Conservation (phyloP, 352 stramenopile species). For the Phytopythium sindhum region DNA sequence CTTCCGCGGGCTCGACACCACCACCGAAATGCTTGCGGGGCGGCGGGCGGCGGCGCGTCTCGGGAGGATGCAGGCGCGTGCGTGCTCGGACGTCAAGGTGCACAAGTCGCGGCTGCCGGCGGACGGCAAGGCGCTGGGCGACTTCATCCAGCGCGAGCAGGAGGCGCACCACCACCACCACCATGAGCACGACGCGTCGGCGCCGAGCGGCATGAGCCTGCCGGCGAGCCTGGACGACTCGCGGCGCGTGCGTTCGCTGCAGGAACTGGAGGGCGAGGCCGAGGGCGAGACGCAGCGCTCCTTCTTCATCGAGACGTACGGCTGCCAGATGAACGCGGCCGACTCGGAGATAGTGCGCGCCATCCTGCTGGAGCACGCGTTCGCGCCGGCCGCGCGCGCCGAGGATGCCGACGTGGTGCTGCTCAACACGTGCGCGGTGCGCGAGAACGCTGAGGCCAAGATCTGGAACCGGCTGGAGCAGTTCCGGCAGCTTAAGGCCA, state of each 20-base stretch:
- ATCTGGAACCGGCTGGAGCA: constrained; percentile 85
- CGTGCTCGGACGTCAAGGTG: constrained; percentile 32
- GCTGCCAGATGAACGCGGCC: constrained; percentile 99
- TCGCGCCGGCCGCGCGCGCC: constrained; percentile 51
- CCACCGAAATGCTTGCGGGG: constrained; percentile 4
- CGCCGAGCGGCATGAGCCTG: constrained; percentile 79
- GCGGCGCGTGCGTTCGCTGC: constrained; percentile 38
- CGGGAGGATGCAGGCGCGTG: constrained; percentile 27
- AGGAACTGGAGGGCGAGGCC: constrained; percentile 43
- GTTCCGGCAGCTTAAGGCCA: constrained; percentile 72
- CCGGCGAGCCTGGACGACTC: constrained; percentile 21
- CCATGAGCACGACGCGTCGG: constrained; percentile 18
- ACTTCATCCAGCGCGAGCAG: constrained; percentile 65
- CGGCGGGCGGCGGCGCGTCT: neutral
- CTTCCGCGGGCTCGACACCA: neutral
- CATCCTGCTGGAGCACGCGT: constrained; percentile 85
- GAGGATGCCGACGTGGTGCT: constrained; percentile 93
- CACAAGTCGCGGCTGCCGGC: constrained; percentile 34
- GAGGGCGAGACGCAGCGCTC: constrained; percentile 18
- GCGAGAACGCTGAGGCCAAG: constrained; percentile 98
- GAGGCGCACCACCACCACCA: constrained; percentile 13
- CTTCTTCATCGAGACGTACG: constrained; percentile 95
- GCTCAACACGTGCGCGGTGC: constrained; percentile 99
- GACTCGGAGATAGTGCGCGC: constrained; percentile 98
- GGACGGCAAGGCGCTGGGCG: constrained; percentile 50